Percentiles rank a stretch among this genome's conserved stretches.
Conservation (phyloP, 805 yeast species). For the Saccharomycopsis lassenensis region DNA sequence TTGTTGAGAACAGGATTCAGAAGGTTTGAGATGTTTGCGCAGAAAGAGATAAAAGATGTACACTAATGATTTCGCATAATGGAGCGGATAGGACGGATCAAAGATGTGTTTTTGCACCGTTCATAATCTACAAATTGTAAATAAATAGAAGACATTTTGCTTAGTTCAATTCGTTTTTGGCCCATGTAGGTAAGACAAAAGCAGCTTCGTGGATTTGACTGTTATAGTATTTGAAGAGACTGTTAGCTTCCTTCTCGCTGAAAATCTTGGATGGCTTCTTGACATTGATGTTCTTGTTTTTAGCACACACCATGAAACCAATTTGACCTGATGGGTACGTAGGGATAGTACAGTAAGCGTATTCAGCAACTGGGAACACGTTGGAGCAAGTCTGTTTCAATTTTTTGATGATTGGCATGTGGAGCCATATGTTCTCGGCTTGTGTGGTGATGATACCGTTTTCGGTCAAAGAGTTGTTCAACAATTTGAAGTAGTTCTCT, state of each 20-base stretch:
- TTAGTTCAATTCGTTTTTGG: conserved; percentile 30
- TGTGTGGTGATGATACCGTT: conserved; percentile 85
- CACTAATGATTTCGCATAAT: too few relatives aligned
- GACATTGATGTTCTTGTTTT: conserved; percentile 56
- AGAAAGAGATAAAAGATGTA: conserved; percentile 17
- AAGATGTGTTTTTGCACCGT: conserved; percentile 3
- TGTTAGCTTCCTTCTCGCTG: conserved; percentile 47
- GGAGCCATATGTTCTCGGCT: conserved; percentile 93
- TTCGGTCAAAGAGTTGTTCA: conserved; percentile 80
- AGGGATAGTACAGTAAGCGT: conserved; percentile 88
- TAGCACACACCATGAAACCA: conserved; percentile 95
- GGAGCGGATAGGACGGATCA: too few relatives aligned
- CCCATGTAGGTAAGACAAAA: conserved; percentile 89
- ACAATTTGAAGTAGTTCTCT: conserved; percentile 77
- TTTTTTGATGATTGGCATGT: conserved; percentile 70
- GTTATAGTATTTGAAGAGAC: conserved; percentile 73
- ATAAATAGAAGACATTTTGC: not conserved
- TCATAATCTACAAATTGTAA: not conserved
- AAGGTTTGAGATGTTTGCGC: conserved; percentile 17
- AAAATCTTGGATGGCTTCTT: conserved; percentile 58
- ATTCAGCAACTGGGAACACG: conserved; percentile 86
- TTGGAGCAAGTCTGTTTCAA: conserved; percentile 72
- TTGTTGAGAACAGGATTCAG: conserved; percentile 17
- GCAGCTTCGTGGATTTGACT: conserved; percentile 77
- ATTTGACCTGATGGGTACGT: conserved; percentile 96